Evolutionary conservation across 1,284 basidiomycete genomes (phyloP).

Genomic region (Entoloma clypeatum): DNA sequence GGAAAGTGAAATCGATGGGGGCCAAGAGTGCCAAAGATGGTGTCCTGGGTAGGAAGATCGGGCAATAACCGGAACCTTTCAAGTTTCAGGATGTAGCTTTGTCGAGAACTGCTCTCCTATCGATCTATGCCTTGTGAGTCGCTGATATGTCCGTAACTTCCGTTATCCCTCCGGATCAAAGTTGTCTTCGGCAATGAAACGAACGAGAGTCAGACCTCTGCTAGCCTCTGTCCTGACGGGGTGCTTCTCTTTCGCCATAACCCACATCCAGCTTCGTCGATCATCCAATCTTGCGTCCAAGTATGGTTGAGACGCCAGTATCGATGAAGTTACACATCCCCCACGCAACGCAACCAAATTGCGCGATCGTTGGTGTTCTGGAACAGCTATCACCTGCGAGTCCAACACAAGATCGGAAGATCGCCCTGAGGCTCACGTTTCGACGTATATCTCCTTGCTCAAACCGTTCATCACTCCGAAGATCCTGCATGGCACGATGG

Average conservation of each 20-base stretch:
- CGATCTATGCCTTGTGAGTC: no score
- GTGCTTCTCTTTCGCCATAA: no score
- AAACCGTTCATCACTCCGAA: slow-evolving; percentile 23
- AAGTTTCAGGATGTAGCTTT: no score
- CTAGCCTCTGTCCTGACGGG: no score
- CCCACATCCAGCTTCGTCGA: neutral
- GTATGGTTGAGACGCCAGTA: slow-evolving; percentile 19
- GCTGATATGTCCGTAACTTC: no score
- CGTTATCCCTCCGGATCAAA: no score
- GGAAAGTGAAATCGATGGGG: slow-evolving; percentile 40
- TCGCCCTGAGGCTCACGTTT: slow-evolving; percentile 46
- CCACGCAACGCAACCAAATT: slow-evolving; percentile 45
- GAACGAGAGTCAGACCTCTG: no score
- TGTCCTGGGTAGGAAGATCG: slow-evolving; percentile 47
- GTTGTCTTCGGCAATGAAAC: no score
- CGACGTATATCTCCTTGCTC: no score
- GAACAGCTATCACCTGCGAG: slow-evolving; percentile 53
- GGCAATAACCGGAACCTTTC: no score
- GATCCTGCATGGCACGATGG: slow-evolving; percentile 77
- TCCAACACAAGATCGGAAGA: slow-evolving; percentile 52
- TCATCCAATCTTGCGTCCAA: no score
- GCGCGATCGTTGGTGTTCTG: slow-evolving; percentile 56
- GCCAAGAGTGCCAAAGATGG: slow-evolving; percentile 51
- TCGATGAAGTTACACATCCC: slow-evolving; percentile 53
- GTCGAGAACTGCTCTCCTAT: no score